Percentiles rank a stretch among this genome's conserved stretches.
phyloP scores from a whole-genome alignment of 1,284 basidiomycete species.

The Ustilago nuda region DNA sequence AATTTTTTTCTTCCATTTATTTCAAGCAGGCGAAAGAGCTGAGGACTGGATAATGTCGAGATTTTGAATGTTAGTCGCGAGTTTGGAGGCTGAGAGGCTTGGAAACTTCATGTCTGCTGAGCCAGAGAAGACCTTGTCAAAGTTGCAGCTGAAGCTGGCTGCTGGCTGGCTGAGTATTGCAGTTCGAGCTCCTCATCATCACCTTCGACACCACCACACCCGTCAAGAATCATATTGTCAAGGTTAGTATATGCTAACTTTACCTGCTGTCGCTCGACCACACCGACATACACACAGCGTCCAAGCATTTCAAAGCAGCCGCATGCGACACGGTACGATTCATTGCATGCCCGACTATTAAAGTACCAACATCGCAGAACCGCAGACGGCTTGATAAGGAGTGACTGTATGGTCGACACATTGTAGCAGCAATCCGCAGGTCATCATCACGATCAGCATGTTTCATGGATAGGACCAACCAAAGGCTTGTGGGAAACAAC shows the following conservation, averaged over 20 bases:
- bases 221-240: slow-evolving; percentile 55
- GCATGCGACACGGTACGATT: slow-evolving; percentile 23
- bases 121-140: not conserved
- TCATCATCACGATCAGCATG: not conserved
- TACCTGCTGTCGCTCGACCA: slow-evolving; percentile 11
- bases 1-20: too few relatives aligned
- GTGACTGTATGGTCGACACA: not conserved
- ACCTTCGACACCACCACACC: slow-evolving; percentile 54
- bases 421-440: not conserved
- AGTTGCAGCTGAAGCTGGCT: not conserved
- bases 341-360: not conserved
- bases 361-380: not conserved
- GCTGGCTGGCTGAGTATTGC: slow-evolving; percentile 15
- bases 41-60: not conserved
- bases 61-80: slow-evolving; percentile 3
- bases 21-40: too few relatives aligned
- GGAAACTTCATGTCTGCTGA: not conserved
- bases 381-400: not conserved
- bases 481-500: too few relatives aligned
- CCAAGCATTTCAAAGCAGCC: slow-evolving; percentile 1
- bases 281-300: slow-evolving; percentile 2
- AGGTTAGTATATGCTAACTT: slow-evolving; percentile 38
- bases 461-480: not conserved
- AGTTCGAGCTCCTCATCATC: slow-evolving; percentile 44
- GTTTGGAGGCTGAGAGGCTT: slow-evolving; percentile 3